Base-by-base conservation (phyloP, 2,329 filamentous ascomycete species). In the Alternaria incomplexa region DNA sequence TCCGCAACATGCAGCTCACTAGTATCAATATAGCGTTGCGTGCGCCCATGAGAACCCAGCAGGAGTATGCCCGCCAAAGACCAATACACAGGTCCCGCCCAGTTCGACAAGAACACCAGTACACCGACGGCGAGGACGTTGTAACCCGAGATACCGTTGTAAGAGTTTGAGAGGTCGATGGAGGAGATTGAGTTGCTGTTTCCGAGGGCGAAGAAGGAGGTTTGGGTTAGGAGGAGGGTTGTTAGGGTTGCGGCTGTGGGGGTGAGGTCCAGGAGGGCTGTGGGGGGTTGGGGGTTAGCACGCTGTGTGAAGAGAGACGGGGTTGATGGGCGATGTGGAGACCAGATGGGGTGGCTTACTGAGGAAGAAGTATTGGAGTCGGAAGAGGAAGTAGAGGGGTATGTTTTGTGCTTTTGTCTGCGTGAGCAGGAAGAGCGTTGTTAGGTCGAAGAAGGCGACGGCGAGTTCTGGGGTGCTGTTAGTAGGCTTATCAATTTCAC, bases 151-250 rank as follows among this genome's bases (percentile, higher is more conserved):
- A 99, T 86, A 65, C 96, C 96, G 73, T 99, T 99, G 82, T 99
- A 99, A 0, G 94, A 94, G 76, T 91, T 97, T 6, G 93, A 96
- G 20, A 99, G 86, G 75, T 98, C 94, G 72, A 99, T 89, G n/a
- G 92, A 95, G 12, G 94, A 97, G 69, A 99, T 97, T 44, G 96
- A 91, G 78, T 99, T 99, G 50, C 92, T 93, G 76, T 93, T 93
- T 23, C 94, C 96, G 66, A 93, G 89, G 28, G 93, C 91, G 77
- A 98, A 99, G 85, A 97, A 99, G 55, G 91, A 90, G 36, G 88
- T 84, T 81, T 94, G 90, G 69, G 96, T 91, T 44, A 97, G 83
- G 32, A 98, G 87, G 32, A 97, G 83, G 9, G 88, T 88, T 0
- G 91, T 90, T 10, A 89, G 87, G 5, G 90, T 90, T 48, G 92